Evolutionary conservation across 176 grass and related monocot genomes (phyloP).

Genomic region (Aegilops bicornis): DNA sequence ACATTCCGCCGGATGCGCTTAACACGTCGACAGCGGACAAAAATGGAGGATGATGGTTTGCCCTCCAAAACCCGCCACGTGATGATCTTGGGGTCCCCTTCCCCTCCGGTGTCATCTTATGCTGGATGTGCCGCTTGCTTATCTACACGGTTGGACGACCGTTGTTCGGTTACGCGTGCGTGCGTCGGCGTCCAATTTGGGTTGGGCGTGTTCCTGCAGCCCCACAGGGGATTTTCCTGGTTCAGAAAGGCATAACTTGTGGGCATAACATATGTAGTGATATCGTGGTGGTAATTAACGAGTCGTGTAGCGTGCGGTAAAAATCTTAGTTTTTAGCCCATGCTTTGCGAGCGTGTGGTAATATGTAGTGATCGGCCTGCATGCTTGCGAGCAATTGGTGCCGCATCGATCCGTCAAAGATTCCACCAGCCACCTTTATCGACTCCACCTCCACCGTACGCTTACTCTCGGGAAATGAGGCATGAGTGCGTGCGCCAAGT

Average conservation of each 20-base stretch:
- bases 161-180: background rate
- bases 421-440: background rate
- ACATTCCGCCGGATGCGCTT: background rate
- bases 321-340: too few species aligned
- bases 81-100: slow-evolving; percentile 19
- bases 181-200: background rate
- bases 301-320: too few species aligned
- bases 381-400: background rate
- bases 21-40: slow-evolving; percentile 4
- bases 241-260: background rate
- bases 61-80: background rate
- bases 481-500: too few species aligned
- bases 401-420: background rate
- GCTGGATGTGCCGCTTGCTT: background rate
- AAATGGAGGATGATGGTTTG: background rate
- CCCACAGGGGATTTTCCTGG: slow-evolving; percentile 9
- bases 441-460: background rate
- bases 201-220: background rate
- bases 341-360: too few species aligned
- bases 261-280: background rate
- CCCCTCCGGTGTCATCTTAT: background rate
- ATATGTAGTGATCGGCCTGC: too few species aligned
- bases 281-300: too few species aligned
- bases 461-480: too few species aligned
- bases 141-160: slow-evolving; percentile 1